These are phyloP conservation scores for Vigna unguiculata DNA, from an alignment of 306 rosid species.

Conservation along the genomic window DNA sequence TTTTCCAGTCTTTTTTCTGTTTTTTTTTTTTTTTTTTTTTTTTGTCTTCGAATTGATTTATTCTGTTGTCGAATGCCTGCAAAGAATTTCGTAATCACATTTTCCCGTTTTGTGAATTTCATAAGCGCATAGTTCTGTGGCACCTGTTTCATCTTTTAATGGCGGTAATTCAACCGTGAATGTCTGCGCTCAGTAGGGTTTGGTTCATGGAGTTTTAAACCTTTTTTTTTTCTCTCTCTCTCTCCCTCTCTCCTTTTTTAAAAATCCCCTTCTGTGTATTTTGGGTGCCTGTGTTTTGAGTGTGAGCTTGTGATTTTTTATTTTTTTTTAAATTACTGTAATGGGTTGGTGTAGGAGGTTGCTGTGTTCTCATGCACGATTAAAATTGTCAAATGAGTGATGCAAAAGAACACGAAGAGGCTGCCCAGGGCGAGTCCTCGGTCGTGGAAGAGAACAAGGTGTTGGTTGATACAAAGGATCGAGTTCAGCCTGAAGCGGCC, in stretches of 20 bases:
- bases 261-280: neutral
- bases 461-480: constrained; percentile 42
- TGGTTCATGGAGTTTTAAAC: neutral
- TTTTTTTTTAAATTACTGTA: constrained; percentile 6
- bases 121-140: constrained; percentile 4
- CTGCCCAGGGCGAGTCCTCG: constrained; percentile 38
- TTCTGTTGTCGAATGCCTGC: constrained; percentile 8
- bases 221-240: neutral
- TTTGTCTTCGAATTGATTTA: neutral
- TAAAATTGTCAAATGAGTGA: constrained; percentile 67
- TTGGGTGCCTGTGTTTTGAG: neutral
- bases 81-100: neutral
- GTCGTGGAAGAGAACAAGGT: constrained; percentile 45
- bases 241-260: neutral
- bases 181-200: constrained; percentile 43
- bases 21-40: neutral
- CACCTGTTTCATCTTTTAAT: neutral
- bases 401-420: constrained; percentile 56
- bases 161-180: neutral
- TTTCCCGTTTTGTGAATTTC: constrained; percentile 26
- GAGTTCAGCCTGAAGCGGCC: constrained; percentile 41
- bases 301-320: neutral
- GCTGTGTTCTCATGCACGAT: constrained; percentile 37
- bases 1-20: neutral
- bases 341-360: constrained; percentile 44